These are phyloP conservation scores for Phlebiopsis gigantea DNA, from an alignment of 768 basidiomycete species.

Conservation along the genomic window DNA sequence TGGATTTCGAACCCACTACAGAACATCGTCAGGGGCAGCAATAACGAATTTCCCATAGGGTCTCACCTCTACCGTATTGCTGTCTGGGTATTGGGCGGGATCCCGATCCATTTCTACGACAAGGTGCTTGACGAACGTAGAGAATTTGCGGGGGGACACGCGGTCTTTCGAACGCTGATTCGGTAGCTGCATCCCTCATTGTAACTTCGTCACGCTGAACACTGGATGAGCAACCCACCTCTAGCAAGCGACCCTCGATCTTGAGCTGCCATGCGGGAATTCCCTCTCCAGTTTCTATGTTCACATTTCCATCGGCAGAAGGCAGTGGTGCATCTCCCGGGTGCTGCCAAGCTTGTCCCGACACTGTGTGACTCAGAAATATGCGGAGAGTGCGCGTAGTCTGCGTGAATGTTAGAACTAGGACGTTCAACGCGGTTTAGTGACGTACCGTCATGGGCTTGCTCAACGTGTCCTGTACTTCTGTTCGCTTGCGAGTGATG, in stretches of 20 bases:
- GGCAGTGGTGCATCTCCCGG: conserved; percentile 24
- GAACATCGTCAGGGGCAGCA: background rate
- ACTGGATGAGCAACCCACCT: conserved; percentile 39
- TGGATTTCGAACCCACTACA: conserved; percentile 53
- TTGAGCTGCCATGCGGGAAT: conserved; percentile 87
- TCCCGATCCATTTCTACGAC: conserved; percentile 87
- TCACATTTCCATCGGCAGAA: conserved; percentile 35
- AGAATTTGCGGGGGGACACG: conserved; percentile 67
- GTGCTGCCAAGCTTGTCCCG: conserved; percentile 81
- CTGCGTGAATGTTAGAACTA: conserved; percentile 32
- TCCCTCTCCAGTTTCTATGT: conserved; percentile 81
- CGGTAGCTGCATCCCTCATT: conserved; percentile 39
- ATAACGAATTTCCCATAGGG: background rate
- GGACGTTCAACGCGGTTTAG: background rate
- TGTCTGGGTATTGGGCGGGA: conserved; percentile 71
- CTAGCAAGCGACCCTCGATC: conserved; percentile 82
- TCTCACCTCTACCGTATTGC: conserved; percentile 84
- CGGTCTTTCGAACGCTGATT: conserved; percentile 64
- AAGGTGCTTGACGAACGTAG: conserved; percentile 78
- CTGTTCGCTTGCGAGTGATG: conserved; percentile 82
- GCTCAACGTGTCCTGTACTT: conserved; percentile 85
- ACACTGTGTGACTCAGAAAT: conserved; percentile 85
- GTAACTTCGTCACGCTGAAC: background rate
- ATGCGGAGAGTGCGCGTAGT: conserved; percentile 78
- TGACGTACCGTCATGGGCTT: conserved; percentile 61